Evolutionary conservation across 2,329 filamentous ascomycete genomes (phyloP).

Genomic region (Beauveria sp.): DNA sequence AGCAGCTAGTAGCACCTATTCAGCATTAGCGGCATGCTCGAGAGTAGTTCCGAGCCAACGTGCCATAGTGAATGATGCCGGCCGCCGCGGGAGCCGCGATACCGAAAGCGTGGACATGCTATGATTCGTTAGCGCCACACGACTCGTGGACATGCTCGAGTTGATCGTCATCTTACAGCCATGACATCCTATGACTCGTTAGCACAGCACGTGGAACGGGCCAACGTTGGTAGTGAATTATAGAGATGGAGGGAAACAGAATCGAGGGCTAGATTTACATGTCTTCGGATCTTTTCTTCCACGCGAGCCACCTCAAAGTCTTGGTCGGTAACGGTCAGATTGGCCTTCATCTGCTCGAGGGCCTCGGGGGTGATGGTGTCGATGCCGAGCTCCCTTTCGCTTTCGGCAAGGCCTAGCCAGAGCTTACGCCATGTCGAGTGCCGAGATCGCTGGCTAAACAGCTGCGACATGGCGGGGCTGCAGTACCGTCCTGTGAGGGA

Average conservation of each 20-base stretch:
- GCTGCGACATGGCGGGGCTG: slow-evolving; percentile 64
- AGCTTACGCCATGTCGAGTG: slow-evolving; percentile 76
- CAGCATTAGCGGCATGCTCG: neutral
- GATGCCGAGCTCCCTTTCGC: slow-evolving; percentile 73
- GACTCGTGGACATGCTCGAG: too few relatives aligned
- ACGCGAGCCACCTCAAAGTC: slow-evolving; percentile 67
- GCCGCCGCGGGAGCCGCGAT: slow-evolving; percentile 66
- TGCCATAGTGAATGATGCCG: slow-evolving; percentile 72
- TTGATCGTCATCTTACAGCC: slow-evolving; percentile 27
- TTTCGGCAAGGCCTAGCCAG: slow-evolving; percentile 78
- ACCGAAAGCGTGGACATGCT: slow-evolving; percentile 67
- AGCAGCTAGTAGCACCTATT: slow-evolving; percentile 35
- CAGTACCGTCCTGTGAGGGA: slow-evolving; percentile 66
- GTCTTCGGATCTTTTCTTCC: slow-evolving; percentile 66
- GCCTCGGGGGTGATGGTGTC: slow-evolving; percentile 63
- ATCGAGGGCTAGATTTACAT: slow-evolving; percentile 24
- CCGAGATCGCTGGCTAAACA: slow-evolving; percentile 71
- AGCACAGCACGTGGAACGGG: too few relatives aligned
- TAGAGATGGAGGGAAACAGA: too few relatives aligned
- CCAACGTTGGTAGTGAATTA: too few relatives aligned
- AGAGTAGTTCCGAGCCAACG: slow-evolving; percentile 33
- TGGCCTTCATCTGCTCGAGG: slow-evolving; percentile 66
- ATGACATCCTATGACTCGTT: slow-evolving; percentile 35
- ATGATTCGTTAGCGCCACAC: too few relatives aligned
- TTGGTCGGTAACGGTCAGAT: slow-evolving; percentile 66